Evolutionary conservation across 495 filamentous ascomycete genomes (phyloP).

Genomic region (Aspergillus cristatus): DNA sequence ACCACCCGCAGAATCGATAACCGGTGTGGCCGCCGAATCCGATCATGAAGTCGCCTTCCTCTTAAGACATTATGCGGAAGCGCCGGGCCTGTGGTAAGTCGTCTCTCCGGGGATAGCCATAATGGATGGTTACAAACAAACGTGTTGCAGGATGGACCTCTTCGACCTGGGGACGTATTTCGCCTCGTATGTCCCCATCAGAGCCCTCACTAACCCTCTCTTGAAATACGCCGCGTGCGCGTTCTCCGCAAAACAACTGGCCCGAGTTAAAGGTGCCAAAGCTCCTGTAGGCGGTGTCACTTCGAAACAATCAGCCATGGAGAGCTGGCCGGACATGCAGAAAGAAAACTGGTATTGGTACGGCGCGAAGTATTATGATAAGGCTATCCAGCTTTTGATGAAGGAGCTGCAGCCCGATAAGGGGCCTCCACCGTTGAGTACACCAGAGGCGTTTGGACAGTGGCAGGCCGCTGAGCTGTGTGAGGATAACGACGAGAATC

Average conservation of each 20-base stretch:
- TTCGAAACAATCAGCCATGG: slow-evolving; percentile 42
- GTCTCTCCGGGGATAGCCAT: neutral
- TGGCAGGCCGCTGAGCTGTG: slow-evolving; percentile 29
- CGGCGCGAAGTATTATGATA: slow-evolving; percentile 55
- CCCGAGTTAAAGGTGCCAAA: slow-evolving; percentile 42
- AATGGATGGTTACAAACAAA: too few species aligned
- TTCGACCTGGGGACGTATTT: slow-evolving; percentile 55
- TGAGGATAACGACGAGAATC: slow-evolving; percentile 21
- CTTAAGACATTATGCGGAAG: slow-evolving; percentile 52
- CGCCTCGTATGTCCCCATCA: slow-evolving; percentile 48
- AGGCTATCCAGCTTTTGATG: slow-evolving; percentile 52
- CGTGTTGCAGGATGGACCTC: slow-evolving; percentile 48
- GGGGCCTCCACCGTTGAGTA: slow-evolving; percentile 27
- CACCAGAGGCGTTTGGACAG: slow-evolving; percentile 26
- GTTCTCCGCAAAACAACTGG: slow-evolving; percentile 54
- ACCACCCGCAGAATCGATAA: slow-evolving; percentile 9
- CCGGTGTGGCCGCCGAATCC: slow-evolving; percentile 29
- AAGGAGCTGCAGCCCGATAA: slow-evolving; percentile 45
- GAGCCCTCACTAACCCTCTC: slow-evolving; percentile 46
- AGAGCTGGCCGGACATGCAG: slow-evolving; percentile 37
- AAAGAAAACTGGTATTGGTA: slow-evolving; percentile 46
- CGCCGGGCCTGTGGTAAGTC: slow-evolving; percentile 47
- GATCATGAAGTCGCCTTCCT: slow-evolving; percentile 53
- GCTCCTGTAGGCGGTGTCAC: slow-evolving; percentile 40
- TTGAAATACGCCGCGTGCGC: slow-evolving; percentile 53